Evolutionary conservation across 495 filamentous ascomycete species (phyloP).

Genomic region (Penicillium psychrofluorescens): DNA sequence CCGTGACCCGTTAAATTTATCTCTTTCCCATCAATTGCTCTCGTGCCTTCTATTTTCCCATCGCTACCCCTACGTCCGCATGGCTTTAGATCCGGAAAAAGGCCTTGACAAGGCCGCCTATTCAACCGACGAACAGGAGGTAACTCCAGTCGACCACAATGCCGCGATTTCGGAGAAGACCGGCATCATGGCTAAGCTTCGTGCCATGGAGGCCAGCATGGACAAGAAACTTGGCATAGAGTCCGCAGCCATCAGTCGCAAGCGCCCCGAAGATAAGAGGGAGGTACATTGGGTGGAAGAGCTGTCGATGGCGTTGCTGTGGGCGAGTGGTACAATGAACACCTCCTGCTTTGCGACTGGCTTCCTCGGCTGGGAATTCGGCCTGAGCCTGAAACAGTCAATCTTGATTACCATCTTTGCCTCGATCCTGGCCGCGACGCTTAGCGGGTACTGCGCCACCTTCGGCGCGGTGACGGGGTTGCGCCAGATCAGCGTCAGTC

Average conservation of each 20-base stretch:
- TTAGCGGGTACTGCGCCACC: constrained; percentile 10
- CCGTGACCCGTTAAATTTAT: no score
- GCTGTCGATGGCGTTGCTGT: constrained; percentile 29
- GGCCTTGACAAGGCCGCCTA: constrained; percentile 4
- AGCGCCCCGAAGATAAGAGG: constrained; percentile 34
- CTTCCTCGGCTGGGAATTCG: no score
- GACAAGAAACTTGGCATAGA: constrained; percentile 47
- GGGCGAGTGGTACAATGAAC: no score
- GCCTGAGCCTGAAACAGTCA: no score
- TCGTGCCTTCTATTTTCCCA: no score
- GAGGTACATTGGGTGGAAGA: constrained; percentile 17
- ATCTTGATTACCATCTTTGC: no score
- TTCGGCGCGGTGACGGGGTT: constrained; percentile 45
- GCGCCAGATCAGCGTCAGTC: constrained; percentile 44
- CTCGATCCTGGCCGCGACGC: no score
- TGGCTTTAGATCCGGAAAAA: constrained; percentile 8
- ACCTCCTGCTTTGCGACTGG: no score
- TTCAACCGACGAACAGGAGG: constrained; percentile 2
- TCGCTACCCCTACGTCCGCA: neutral
- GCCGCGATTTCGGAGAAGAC: constrained; percentile 1
- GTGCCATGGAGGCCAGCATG: constrained; percentile 33
- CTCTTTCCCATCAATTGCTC: no score
- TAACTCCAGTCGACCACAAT: neutral
- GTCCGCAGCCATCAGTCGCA: constrained; percentile 40
- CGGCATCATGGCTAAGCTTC: constrained; percentile 22